Base-by-base conservation (phyloP, 2,329 filamentous ascomycete species). In the Bipolaris zeicola region DNA sequence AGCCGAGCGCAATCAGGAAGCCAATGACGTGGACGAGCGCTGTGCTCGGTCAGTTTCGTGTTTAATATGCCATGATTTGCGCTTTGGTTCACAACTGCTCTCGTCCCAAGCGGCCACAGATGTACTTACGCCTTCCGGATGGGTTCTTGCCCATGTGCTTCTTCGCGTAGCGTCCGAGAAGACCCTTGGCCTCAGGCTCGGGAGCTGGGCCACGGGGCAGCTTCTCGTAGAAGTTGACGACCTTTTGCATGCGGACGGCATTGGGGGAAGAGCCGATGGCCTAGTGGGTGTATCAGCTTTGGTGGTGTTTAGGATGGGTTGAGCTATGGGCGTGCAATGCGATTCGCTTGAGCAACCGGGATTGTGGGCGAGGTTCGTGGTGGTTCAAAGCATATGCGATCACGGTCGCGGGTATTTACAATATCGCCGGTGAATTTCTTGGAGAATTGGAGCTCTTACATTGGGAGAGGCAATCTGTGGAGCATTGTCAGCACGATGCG, bases 201-300 rank as follows among this genome's bases (percentile, higher is more conserved):
- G 95, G 93, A 74, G 93, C 93, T 69, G 91, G 80, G 71, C 95
- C 96, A 76, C 93, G 92, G 77, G 96, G 95, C 58, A 99, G 92
- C 81, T 94, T 96, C 84, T 96, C 92, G 87, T 99, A 99, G 87
- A 99, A 98, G 83, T 86, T 91, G 80, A 98, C 94, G 71, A 99
- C 92, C 74, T 93, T 91, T 80, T 96, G 90, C 95, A 99, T 98
- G 79, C 94, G 92, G 76, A 92, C 87, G 77, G 95, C 95, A 87
- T 98, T 94, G 77, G 93, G 91, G 70, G 93, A 92, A 77, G 90
- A 90, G 76, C 95, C 94, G 77, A 99, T 92, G 72, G 91, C 93
- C 95, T 98, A 78, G 67, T 63, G 58, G 48, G 48, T 46, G 38
- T 43, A 63, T 74, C 66, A 73, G 67, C 61, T 52, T 39, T 39